A percentile compares a stretch with the other conserved stretches of the same genome.
Conservation (phyloP, 345 rosid genomes). For the Angophora floribunda region DNA sequence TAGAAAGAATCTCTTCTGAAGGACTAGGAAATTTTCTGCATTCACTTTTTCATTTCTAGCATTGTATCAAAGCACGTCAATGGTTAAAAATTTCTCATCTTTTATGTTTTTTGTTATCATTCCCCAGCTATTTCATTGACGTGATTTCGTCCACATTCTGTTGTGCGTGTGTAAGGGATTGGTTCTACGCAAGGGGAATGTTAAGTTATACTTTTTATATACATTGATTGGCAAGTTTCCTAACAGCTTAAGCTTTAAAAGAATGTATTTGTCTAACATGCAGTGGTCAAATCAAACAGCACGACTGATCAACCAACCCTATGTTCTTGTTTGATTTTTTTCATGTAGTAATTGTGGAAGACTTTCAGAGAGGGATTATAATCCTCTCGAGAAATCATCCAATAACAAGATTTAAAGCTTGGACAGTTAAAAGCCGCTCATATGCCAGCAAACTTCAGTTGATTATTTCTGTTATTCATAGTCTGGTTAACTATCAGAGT, state of each 20-base stretch:
- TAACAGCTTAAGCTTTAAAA: fast-evolving
- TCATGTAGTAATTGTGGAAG: background rate
- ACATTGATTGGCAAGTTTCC: background rate
- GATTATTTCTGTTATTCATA: background rate
- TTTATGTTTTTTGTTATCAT: background rate
- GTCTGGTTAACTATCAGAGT: background rate
- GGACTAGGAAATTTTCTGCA: background rate
- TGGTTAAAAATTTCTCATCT: background rate
- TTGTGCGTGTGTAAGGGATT: fast-evolving
- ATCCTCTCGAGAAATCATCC: background rate
- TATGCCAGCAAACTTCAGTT: background rate
- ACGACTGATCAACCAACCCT: background rate
- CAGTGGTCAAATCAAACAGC: background rate
- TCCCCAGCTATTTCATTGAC: background rate
- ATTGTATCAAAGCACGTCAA: background rate
- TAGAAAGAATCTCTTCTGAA: background rate
- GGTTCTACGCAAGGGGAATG: fast-evolving
- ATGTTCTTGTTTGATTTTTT: background rate
- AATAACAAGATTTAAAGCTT: background rate
- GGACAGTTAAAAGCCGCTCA: background rate
- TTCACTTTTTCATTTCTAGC: background rate
- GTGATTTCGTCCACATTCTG: fast-evolving
- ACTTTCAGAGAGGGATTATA: background rate
- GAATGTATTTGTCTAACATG: background rate
- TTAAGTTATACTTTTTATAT: background rate